These are phyloP conservation scores for Elsinoe necatrix DNA, from an alignment of 2,329 filamentous ascomycete genomes.

Conservation along the genomic window DNA sequence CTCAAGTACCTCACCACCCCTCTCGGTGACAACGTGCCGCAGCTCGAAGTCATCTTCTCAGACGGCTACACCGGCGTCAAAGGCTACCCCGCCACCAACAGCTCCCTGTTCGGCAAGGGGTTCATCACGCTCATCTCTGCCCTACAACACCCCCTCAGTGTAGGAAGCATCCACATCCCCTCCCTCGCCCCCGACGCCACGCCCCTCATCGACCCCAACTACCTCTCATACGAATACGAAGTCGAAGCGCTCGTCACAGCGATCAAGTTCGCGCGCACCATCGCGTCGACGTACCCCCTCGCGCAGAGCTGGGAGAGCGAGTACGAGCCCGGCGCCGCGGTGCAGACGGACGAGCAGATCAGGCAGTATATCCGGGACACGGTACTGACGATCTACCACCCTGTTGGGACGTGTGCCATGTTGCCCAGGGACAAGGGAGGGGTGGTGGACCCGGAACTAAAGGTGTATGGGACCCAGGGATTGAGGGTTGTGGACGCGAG, in stretches of 20 bases:
- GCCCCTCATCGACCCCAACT: conserved; percentile 36
- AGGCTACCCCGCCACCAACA: conserved; percentile 29
- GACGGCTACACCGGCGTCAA: conserved; percentile 39
- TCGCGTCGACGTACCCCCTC: background rate
- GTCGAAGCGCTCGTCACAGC: conserved; percentile 7
- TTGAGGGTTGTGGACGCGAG: conserved; percentile 30
- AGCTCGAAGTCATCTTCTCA: conserved; percentile 39
- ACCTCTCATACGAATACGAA: conserved; percentile 34
- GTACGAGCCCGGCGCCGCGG: conserved; percentile 9
- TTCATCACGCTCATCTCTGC: conserved; percentile 27
- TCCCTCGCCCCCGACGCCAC: conserved; percentile 25
- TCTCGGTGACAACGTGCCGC: conserved; percentile 27
- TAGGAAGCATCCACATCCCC: conserved; percentile 29
- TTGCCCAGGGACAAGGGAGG: conserved; percentile 22
- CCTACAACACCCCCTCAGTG: conserved; percentile 28
- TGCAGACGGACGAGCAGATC: conserved; percentile 14
- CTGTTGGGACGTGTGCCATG: conserved; percentile 19
- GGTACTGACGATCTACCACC: conserved; percentile 12
- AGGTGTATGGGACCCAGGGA: conserved; percentile 25
- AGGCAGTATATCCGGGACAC: conserved; percentile 5
- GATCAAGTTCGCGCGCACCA: background rate
- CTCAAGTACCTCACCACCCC: conserved; percentile 31
- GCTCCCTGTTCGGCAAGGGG: conserved; percentile 25
- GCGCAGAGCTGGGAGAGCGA: conserved; percentile 1
- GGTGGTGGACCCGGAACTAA: conserved; percentile 26